These are phyloP conservation scores for Podochytrium sp. DNA, from an alignment of 192 early-diverging fungal genomes.

Conservation along the genomic window DNA sequence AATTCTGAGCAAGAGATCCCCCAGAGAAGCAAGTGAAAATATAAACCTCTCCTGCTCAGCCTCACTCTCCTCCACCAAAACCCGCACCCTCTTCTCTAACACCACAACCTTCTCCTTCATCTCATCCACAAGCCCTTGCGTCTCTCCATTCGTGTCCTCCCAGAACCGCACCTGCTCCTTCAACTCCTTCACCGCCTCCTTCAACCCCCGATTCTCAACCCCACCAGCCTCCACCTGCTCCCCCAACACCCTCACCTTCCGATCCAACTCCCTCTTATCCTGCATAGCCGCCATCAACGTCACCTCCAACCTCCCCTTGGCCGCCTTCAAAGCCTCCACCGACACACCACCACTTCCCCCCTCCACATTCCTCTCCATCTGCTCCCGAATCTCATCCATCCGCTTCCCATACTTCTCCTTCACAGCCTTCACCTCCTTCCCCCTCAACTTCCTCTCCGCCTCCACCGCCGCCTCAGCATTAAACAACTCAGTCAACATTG, in stretches of 20 bases:
- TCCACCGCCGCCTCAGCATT: conserved; percentile 11
- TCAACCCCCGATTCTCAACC: background rate
- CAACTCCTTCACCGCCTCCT: background rate
- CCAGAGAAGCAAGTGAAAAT: too few relatives aligned
- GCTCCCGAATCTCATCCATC: background rate
- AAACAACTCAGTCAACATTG: conserved; percentile 1
- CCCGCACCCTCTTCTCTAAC: background rate
- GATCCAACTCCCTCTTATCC: background rate
- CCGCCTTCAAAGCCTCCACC: background rate
- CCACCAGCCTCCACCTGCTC: background rate
- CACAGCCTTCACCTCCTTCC: background rate
- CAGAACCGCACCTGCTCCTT: background rate
- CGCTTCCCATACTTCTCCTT: background rate
- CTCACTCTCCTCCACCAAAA: background rate
- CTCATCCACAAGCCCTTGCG: background rate
- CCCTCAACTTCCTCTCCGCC: background rate
- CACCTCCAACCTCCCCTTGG: background rate
- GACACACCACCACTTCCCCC: background rate
- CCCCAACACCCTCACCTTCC: background rate
- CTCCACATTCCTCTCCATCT: background rate
- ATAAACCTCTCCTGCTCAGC: conserved; percentile 2
- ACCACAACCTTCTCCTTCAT: background rate
- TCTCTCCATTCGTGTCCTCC: background rate
- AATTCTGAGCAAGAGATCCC: too few relatives aligned
- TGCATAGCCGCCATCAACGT: background rate